phyloP scores from a whole-genome alignment of 208 protist genomes.

The Leishmania martiniquensis region DNA sequence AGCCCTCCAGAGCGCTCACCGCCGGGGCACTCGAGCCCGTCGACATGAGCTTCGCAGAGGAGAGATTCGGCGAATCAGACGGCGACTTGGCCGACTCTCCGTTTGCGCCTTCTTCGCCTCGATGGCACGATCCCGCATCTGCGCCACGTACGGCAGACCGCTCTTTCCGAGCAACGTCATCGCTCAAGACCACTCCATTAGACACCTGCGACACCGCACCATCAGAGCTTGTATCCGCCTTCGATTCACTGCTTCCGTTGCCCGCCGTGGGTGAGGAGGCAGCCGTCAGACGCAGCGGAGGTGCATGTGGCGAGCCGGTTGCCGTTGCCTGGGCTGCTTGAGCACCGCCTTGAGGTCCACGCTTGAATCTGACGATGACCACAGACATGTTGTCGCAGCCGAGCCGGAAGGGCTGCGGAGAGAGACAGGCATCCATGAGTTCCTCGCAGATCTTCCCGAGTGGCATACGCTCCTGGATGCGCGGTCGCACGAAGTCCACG shows the following conservation, averaged over 20 bases:
- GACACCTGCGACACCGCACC: not conserved
- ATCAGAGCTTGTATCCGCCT: not conserved
- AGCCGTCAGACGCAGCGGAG: not conserved
- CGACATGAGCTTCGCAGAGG: not conserved
- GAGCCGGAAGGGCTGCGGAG: conserved; percentile 78
- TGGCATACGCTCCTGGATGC: conserved; percentile 64
- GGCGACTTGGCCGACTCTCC: not conserved
- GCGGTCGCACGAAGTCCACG: conserved; percentile 73
- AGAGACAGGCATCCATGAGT: conserved; percentile 84
- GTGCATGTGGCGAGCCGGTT: not conserved
- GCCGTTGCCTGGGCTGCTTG: not conserved
- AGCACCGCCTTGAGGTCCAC: conserved; percentile 21
- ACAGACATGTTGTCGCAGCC: conserved; percentile 95
- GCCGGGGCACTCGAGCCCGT: not conserved
- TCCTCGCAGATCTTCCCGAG: conserved; percentile 66
- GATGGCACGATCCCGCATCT: not conserved
- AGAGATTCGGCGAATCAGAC: not conserved
- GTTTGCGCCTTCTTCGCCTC: not conserved
- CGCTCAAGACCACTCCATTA: not conserved
- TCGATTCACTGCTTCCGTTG: not conserved
- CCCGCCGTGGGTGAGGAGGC: not conserved
- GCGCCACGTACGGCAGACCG: not conserved
- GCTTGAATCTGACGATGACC: conserved; percentile 89
- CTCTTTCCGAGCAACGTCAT: too few relatives aligned
- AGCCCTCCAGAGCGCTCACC: not conserved